Percentiles rank a stretch among this genome's conserved stretches.
These are phyloP conservation scores for Quercus bicolor DNA, from an alignment of 306 rosid genomes.

Conservation along the genomic window DNA sequence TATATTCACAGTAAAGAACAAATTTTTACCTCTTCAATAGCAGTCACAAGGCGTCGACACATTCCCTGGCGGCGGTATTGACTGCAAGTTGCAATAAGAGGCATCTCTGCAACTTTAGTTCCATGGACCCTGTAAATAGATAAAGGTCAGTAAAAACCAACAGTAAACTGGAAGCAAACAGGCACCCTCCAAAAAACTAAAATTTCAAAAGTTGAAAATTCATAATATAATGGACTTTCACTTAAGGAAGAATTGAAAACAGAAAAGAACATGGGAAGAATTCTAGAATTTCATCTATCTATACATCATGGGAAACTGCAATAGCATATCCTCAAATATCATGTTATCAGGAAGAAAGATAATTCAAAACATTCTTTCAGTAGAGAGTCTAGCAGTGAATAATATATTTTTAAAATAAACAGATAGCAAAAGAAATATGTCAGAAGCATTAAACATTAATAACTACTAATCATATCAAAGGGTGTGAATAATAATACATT, in stretches of 20 bases:
- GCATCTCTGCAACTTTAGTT: constrained; percentile 88
- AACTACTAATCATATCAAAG: not conserved
- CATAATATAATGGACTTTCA: constrained; percentile 8
- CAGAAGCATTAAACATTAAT: not conserved
- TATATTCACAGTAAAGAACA: not conserved
- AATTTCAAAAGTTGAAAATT: not conserved
- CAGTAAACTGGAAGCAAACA: constrained; percentile 18
- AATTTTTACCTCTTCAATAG: constrained; percentile 73
- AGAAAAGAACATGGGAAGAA: not conserved
- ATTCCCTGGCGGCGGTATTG: constrained; percentile 89
- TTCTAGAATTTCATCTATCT: not conserved
- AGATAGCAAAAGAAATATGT: not conserved
- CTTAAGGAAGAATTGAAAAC: not conserved
- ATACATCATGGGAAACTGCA: not conserved
- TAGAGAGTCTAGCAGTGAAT: not conserved
- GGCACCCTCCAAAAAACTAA: constrained; percentile 1
- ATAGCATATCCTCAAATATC: not conserved
- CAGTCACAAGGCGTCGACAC: constrained; percentile 80
- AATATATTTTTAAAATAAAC: not conserved
- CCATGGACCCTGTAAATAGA: constrained; percentile 78
- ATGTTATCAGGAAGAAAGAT: not conserved
- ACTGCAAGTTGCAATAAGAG: constrained; percentile 95
- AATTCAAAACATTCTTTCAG: not conserved
- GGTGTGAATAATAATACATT: not conserved
- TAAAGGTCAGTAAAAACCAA: constrained; percentile 14